Conservation (phyloP, 2,329 filamentous ascomycete genomes). For the Trichophyton simii region DNA sequence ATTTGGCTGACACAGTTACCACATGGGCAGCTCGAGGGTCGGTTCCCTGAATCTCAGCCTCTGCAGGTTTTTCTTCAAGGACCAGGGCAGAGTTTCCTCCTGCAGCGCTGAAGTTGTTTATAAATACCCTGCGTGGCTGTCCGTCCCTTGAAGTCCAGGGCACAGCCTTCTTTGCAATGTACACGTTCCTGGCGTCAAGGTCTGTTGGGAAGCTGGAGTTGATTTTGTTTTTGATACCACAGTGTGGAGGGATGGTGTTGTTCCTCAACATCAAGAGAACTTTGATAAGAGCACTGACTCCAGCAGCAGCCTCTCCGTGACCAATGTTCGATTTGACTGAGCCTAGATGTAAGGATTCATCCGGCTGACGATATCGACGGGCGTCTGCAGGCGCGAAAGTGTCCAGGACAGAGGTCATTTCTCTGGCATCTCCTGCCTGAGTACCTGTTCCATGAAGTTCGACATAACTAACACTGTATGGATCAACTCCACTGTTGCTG, state of each 20-base stretch:
- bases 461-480: constrained; percentile 66
- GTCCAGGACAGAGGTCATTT: constrained; percentile 48
- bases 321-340: constrained; percentile 26
- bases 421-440: constrained; percentile 60
- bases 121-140: constrained; percentile 13
- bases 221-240: neutral
- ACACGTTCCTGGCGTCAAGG: constrained; percentile 7
- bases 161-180: constrained; percentile 9
- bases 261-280: constrained; percentile 19
- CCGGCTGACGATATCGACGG: neutral
- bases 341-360: neutral
- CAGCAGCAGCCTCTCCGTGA: constrained; percentile 21
- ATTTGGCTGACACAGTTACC: constrained; percentile 40
- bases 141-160: constrained; percentile 9
- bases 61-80: constrained; percentile 2
- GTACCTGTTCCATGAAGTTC: constrained; percentile 88
- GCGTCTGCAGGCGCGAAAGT: constrained; percentile 35
- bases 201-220: constrained; percentile 1
- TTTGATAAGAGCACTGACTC: constrained; percentile 23
- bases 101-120: constrained; percentile 1
- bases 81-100: neutral
- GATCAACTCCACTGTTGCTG: constrained; percentile 59
- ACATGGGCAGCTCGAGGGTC: constrained; percentile 39
- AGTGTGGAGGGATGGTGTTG: constrained; percentile 18
- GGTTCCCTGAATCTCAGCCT: neutral